phyloP scores from a whole-genome alignment of 768 basidiomycete species.

The Suillus paluster region DNA sequence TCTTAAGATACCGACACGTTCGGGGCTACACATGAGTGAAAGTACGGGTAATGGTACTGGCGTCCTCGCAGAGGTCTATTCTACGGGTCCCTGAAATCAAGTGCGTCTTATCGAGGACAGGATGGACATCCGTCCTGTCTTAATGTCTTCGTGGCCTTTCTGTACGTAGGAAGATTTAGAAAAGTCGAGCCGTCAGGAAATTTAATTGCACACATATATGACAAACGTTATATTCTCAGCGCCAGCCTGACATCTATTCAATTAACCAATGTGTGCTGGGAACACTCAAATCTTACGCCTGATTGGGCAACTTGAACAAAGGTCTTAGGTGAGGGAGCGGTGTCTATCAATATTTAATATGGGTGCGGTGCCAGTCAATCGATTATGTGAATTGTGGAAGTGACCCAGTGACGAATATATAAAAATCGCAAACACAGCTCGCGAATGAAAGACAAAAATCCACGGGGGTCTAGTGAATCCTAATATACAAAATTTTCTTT shows the following conservation, averaged over 20 bases:
- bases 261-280: too few relatives aligned
- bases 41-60: neutral
- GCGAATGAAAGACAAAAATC: neutral
- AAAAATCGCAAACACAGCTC: neutral
- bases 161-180: neutral
- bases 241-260: too few relatives aligned
- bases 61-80: neutral
- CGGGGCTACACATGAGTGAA: neutral
- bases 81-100: neutral
- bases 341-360: neutral
- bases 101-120: neutral
- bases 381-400: neutral
- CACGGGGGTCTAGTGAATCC: neutral
- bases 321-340: neutral
- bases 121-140: neutral
- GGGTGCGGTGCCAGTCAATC: neutral
- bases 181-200: neutral
- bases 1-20: neutral
- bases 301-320: neutral
- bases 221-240: too few relatives aligned
- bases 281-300: too few relatives aligned
- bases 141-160: neutral
- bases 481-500: neutral
- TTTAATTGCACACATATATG: too few relatives aligned
- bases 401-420: neutral